These are phyloP conservation scores for Tetracladium maxilliforme DNA, from an alignment of 2,329 filamentous ascomycete genomes.

Conservation along the genomic window DNA sequence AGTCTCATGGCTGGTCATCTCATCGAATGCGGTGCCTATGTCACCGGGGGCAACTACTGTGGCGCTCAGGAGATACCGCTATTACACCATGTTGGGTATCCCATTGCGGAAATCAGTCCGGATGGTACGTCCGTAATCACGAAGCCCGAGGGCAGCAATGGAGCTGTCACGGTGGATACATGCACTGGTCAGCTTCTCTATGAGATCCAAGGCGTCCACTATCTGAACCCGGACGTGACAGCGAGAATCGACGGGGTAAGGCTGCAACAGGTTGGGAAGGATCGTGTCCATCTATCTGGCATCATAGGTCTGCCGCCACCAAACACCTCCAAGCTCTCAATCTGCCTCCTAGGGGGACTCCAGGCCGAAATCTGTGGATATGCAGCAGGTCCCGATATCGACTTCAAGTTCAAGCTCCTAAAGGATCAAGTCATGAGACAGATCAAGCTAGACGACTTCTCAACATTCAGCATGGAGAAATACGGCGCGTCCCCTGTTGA, in stretches of 20 bases:
- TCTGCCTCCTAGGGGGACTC: slow-evolving; percentile 12
- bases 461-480: slow-evolving; percentile 17
- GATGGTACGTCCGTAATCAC: slow-evolving; percentile 26
- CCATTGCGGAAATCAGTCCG: slow-evolving; percentile 26
- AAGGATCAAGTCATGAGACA: slow-evolving; percentile 9
- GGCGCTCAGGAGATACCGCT: slow-evolving; percentile 11
- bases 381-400: slow-evolving; percentile 11
- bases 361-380: slow-evolving; percentile 12
- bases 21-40: too few relatives aligned
- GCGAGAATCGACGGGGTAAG: slow-evolving; percentile 17
- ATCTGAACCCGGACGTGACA: slow-evolving; percentile 20
- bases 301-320: slow-evolving; percentile 9
- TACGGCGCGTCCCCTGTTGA: slow-evolving; percentile 8
- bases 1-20: too few relatives aligned
- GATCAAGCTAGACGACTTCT: slow-evolving; percentile 15
- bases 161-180: slow-evolving; percentile 18
- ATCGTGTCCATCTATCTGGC: slow-evolving; percentile 8
- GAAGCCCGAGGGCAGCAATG: slow-evolving; percentile 24
- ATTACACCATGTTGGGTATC: slow-evolving; percentile 24
- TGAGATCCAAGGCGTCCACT: slow-evolving; percentile 21
- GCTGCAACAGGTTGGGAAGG: too few relatives aligned
- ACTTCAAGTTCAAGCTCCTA: slow-evolving; percentile 10
- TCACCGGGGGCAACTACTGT: slow-evolving; percentile 7
- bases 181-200: slow-evolving; percentile 23
- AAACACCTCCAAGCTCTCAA: slow-evolving; percentile 9